Base-by-base conservation (phyloP, 805 yeast genomes). In the Alloascoidea hylecoeti region DNA sequence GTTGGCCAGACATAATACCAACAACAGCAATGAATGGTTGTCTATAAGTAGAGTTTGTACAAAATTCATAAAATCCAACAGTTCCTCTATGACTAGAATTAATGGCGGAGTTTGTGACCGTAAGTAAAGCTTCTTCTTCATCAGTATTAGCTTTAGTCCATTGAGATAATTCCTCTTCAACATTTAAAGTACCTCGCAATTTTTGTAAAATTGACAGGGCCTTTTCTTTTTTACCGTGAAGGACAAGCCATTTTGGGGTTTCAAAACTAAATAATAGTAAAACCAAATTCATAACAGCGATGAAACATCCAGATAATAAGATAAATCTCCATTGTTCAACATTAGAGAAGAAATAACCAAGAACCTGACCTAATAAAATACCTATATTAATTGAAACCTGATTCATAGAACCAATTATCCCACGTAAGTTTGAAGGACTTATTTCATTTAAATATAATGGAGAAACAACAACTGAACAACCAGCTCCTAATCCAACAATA, bases 381-480 rank as follows among this genome's bases (percentile, higher is more conserved):
- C 98, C 98, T 15, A 78, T 46, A 49, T 88, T 92, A 41, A 86
- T 78, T 17, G 81, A 74, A 2, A 85, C 79, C 58, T 92, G 98
- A 44, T 81, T 82, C 82, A 84, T 77, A 14, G 94, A 71, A 0
- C 98, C 98, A 40, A 92, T 64, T 13, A 77, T 58, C 1, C 97
- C 97, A 36, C 79, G 71, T 43, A 70, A 57, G 3, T 62, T 62
- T 1, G 65, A 55, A 0, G 96, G 96, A 4, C 92, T 64, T 6
- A 86, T 68, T 56, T 86, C 95, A 51, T 76, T 79, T 48, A 92
- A 73, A 46, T 74, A 77, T 42, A 92, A 56, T 0, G 97, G 94
- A 0, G 86, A 79, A 14, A 82, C 75, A 3, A 92, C 97, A 41
- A 92, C 69, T 1, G 89, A 78, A 9, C 77, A 64, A 3, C 98